phyloP scores from a whole-genome alignment of 805 yeast genomes.

The Starmerella tilneyi region DNA sequence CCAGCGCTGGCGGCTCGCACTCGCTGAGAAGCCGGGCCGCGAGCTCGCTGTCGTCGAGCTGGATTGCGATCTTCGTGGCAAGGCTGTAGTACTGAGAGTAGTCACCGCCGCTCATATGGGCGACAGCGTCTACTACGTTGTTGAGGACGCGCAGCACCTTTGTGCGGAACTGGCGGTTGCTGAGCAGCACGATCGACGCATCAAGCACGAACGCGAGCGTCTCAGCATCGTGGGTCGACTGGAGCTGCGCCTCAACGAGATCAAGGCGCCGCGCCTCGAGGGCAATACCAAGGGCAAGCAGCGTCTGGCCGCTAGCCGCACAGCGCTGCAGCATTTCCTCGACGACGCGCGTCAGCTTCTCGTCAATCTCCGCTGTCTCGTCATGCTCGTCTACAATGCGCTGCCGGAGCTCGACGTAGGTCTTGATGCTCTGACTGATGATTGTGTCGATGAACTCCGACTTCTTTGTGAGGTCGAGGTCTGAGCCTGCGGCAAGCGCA shows the following conservation, averaged over 20 bases:
- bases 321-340: constrained; percentile 82
- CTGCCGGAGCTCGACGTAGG: constrained; percentile 60
- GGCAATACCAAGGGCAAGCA: constrained; percentile 81
- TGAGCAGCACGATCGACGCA: constrained; percentile 52
- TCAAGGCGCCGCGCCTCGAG: constrained; percentile 82
- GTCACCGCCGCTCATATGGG: constrained; percentile 29
- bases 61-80: constrained; percentile 75
- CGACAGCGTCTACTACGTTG: constrained; percentile 39
- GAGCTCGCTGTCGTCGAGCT: constrained; percentile 63
- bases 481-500: constrained; percentile 73
- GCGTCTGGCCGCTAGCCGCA: constrained; percentile 55
- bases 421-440: constrained; percentile 83
- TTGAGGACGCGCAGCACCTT: constrained; percentile 55
- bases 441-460: constrained; percentile 89
- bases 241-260: constrained; percentile 52
- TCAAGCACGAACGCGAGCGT: constrained; percentile 56
- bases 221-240: constrained; percentile 27
- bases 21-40: constrained; percentile 61
- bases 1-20: constrained; percentile 47
- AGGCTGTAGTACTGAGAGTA: constrained; percentile 69
- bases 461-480: constrained; percentile 61
- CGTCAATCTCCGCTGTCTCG: constrained; percentile 35
- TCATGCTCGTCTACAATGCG: constrained; percentile 35
- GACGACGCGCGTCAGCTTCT: constrained; percentile 57
- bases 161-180: constrained; percentile 55